A percentile compares a stretch with the other conserved stretches of the same genome.
These are phyloP conservation scores for Stereum hirsutum DNA, from an alignment of 1,284 basidiomycete genomes.

Conservation along the genomic window DNA sequence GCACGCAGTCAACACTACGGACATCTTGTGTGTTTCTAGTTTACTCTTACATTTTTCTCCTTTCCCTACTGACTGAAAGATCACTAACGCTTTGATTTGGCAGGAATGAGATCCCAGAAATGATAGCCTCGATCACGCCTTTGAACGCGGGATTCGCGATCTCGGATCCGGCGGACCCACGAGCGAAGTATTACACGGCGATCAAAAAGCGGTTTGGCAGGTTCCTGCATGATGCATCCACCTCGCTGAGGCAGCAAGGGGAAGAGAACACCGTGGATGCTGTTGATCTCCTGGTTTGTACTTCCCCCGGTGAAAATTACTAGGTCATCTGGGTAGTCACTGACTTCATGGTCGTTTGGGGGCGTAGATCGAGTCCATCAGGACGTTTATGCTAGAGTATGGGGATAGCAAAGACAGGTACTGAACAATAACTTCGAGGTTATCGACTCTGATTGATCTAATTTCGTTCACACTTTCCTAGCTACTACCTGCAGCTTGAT, in stretches of 20 bases:
- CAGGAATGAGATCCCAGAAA: slow-evolving; percentile 62
- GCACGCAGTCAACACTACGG: slow-evolving; percentile 35
- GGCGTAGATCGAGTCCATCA: slow-evolving; percentile 54
- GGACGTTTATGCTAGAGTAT: slow-evolving; percentile 62
- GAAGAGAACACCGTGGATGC: slow-evolving; percentile 88
- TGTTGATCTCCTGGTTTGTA: slow-evolving; percentile 56
- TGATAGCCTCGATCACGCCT: slow-evolving; percentile 53
- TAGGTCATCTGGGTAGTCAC: not conserved
- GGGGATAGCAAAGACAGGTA: slow-evolving; percentile 61
- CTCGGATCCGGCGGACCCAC: slow-evolving; percentile 56
- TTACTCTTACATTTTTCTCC: too few relatives aligned
- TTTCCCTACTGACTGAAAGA: not conserved
- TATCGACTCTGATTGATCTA: slow-evolving; percentile 1
- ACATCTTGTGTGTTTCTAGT: slow-evolving; percentile 56
- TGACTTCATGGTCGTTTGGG: too few relatives aligned
- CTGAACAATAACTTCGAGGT: slow-evolving; percentile 2
- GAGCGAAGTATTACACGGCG: slow-evolving; percentile 52
- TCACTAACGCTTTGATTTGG: slow-evolving; percentile 8
- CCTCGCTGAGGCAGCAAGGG: slow-evolving; percentile 56
- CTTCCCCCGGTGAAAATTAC: not conserved
- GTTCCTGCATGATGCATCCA: slow-evolving; percentile 67
- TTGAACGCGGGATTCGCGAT: slow-evolving; percentile 65
- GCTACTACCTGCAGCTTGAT: slow-evolving; percentile 51
- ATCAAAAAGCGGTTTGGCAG: slow-evolving; percentile 62
- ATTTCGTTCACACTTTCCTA: slow-evolving; percentile 20